Conservation (phyloP, 345 rosid species). For the Citrus australasica region DNA sequence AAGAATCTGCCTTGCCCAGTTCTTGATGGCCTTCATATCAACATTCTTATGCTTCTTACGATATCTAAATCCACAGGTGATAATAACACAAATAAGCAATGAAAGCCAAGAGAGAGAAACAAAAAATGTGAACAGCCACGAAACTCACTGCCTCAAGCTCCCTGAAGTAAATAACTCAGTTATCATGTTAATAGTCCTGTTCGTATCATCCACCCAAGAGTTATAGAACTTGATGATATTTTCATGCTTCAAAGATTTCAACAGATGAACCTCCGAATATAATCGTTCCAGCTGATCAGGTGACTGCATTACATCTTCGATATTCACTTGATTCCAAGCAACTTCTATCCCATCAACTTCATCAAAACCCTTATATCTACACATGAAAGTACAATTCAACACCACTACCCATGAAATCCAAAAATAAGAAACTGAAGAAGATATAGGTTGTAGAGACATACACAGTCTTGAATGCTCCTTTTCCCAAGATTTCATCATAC, state of each 20-base stretch:
- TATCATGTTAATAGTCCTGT: constrained; percentile 85
- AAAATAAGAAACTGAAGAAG: constrained; percentile 7
- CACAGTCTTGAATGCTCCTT: constrained; percentile 98
- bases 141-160: constrained; percentile 73
- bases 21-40: constrained; percentile 73
- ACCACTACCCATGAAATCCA: background rate
- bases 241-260: constrained; percentile 73
- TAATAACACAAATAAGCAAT: background rate
- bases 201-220: constrained; percentile 90
- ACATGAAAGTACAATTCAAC: background rate
- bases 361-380: constrained; percentile 86
- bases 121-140: constrained; percentile 2
- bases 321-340: constrained; percentile 83
- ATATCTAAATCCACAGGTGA: constrained; percentile 31
- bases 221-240: constrained; percentile 70
- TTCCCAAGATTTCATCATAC: constrained; percentile 84
- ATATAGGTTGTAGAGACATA: constrained; percentile 48
- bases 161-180: constrained; percentile 97
- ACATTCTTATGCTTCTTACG: constrained; percentile 74
- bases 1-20: constrained; percentile 84
- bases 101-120: constrained; percentile 4
- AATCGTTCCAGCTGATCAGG: constrained; percentile 74
- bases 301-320: constrained; percentile 75
- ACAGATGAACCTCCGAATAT: constrained; percentile 80
- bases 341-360: constrained; percentile 85